Evolutionary conservation across 495 filamentous ascomycete genomes (phyloP), one percentile per base, ranked within the genome.

Genomic region (Chaetomidium leptoderma): DNA sequence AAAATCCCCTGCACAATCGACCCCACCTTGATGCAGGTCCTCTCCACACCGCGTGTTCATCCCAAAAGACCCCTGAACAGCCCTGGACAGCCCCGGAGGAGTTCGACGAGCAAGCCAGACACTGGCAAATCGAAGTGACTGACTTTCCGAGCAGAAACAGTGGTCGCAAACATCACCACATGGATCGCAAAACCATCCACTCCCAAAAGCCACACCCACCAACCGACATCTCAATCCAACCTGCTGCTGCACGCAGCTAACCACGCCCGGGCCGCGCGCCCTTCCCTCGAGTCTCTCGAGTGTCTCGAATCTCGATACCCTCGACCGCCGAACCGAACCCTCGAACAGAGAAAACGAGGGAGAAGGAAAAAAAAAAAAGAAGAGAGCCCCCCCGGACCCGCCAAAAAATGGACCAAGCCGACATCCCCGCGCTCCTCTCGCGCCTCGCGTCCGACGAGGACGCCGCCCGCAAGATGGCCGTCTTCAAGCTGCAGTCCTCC

Each of bases 391-490:
- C n/a, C n/a, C n/a, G n/a, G n/a, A n/a, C n/a, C n/a, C n/a, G n/a
- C n/a, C n/a, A 4, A 2, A 29, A 36, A 14, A 80, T 80, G 77
- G 76, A 78, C 57, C 77, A 79, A 62, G 75, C 78, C 50, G 79
- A 82, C 62, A 81, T 82, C 52, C 79, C 79, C 32, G 74, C 77
- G 57, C 73, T 83, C 55, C 72, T 83, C 60, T 73, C 77, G 67
- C 78, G 78, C 60, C 74, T 83, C 29, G 72, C 74, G 27, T 81
- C 78, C 69, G 78, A 81, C 59, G 80, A 82, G 74, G 95, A 97
- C 81, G 89, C 89, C 32, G 89, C 90, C 54, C 90, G 93, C 63
- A 99, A 99, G 77, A 97, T 96, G 90, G 93, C 93, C 13, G 95
- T 91, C 57, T 99, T 99, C 81, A 96, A 95, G 73, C 83, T 99